These are phyloP conservation scores for Sporisorium sorghi DNA, from an alignment of 1,284 basidiomycete genomes.

Conservation along the genomic window DNA sequence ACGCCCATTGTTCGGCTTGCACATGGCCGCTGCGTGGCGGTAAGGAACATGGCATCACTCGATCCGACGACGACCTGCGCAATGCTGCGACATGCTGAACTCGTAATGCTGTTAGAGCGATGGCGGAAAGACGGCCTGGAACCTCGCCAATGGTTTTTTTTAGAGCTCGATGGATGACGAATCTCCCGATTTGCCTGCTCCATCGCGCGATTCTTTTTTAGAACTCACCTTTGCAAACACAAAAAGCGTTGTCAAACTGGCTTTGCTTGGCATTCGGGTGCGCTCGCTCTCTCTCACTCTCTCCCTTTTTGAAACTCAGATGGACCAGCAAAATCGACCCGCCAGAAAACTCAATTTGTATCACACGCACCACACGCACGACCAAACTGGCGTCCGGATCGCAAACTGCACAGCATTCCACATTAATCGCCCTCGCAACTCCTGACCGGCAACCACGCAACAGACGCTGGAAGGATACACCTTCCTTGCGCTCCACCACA, in stretches of 20 bases:
- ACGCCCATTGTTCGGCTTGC: neutral
- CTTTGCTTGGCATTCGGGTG: too few relatives aligned
- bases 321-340: neutral
- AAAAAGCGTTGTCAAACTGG: too few relatives aligned
- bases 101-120: too few relatives aligned
- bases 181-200: conserved; percentile 3
- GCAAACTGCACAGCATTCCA: neutral
- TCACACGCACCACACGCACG: too few relatives aligned
- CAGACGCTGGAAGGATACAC: neutral
- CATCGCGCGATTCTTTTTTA: conserved; percentile 8
- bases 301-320: conserved; percentile 19
- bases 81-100: too few relatives aligned
- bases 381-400: too few relatives aligned
- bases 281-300: too few relatives aligned
- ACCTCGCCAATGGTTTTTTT: too few relatives aligned
- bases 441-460: neutral
- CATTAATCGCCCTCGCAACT: neutral
- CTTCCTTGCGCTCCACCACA: neutral
- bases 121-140: too few relatives aligned
- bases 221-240: conserved; percentile 3
- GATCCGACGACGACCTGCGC: too few relatives aligned
- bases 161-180: too few relatives aligned
- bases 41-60: too few relatives aligned
- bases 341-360: neutral
- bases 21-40: neutral